Conservation (phyloP, 257 asterid species). For the Ehretia macrophylla region DNA sequence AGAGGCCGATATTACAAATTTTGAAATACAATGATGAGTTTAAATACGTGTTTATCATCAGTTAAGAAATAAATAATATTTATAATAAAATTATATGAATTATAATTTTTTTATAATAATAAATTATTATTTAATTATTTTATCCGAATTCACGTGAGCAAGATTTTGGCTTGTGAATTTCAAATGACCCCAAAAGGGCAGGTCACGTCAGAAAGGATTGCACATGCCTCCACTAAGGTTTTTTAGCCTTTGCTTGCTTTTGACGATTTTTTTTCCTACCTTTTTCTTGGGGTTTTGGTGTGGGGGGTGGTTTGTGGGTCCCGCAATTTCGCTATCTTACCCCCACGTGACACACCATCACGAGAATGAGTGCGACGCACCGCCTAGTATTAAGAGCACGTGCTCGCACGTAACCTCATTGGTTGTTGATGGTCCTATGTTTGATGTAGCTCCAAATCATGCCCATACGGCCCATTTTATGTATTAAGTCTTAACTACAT, state of each 20-base stretch:
- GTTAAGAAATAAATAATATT: no score
- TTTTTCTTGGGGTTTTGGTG: neutral
- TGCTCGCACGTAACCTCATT: constrained; percentile 29
- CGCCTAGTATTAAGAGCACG: constrained; percentile 31
- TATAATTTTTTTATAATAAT: no score
- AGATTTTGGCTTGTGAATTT: no score
- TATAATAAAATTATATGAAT: no score
- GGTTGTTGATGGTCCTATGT: constrained; percentile 13
- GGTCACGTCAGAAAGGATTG: constrained; percentile 19
- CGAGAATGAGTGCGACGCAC: constrained; percentile 37
- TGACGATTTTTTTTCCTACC: neutral
- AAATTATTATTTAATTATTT: no score
- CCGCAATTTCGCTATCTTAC: constrained; percentile 10
- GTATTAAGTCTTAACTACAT: neutral
- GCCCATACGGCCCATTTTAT: neutral
- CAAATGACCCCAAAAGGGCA: constrained; percentile 15
- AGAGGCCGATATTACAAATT: no score
- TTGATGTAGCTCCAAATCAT: neutral
- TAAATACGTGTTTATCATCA: no score
- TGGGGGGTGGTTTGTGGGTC: no score
- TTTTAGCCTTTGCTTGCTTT: neutral
- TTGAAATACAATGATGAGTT: no score
- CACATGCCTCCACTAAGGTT: constrained; percentile 22
- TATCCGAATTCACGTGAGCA: no score
- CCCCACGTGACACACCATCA: constrained; percentile 39